phyloP scores from a whole-genome alignment of 2,329 filamentous ascomycete genomes.

The Nemania serpens region DNA sequence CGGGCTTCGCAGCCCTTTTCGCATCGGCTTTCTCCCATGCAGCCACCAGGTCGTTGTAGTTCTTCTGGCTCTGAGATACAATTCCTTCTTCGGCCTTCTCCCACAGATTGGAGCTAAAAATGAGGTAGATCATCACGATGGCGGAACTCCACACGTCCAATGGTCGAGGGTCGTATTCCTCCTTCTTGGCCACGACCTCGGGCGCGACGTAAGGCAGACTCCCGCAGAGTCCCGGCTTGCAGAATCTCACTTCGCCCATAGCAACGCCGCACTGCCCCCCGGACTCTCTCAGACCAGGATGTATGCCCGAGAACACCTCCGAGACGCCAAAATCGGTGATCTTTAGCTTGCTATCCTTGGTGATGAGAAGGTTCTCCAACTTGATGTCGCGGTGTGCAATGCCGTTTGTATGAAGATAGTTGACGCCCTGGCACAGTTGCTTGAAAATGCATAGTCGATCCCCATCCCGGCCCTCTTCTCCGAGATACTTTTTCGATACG shows the following conservation, averaged over 20 bases:
- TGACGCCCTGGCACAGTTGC: conserved; percentile 80
- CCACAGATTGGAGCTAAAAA: conserved; percentile 76
- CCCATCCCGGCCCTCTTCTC: conserved; percentile 62
- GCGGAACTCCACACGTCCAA: conserved; percentile 87
- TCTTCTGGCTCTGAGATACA: conserved; percentile 46
- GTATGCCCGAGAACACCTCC: conserved; percentile 80
- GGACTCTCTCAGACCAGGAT: conserved; percentile 75
- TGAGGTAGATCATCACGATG: conserved; percentile 80
- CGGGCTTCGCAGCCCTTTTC: conserved; percentile 49
- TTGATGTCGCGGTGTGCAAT: conserved; percentile 93
- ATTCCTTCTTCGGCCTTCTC: conserved; percentile 59
- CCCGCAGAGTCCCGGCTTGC: conserved; percentile 80
- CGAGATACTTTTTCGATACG: conserved; percentile 73
- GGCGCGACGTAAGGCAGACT: conserved; percentile 87
- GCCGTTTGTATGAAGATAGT: conserved; percentile 80
- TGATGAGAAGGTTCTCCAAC: conserved; percentile 82
- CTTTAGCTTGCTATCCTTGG: conserved; percentile 79
- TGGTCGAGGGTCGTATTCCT: conserved; percentile 71
- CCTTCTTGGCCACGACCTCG: conserved; percentile 74
- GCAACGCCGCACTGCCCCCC: conserved; percentile 74
- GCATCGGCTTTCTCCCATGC: conserved; percentile 73
- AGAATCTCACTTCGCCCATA: conserved; percentile 73
- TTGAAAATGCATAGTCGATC: conserved; percentile 88
- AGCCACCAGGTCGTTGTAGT: conserved; percentile 67
- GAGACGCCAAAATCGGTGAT: conserved; percentile 92